Evolutionary conservation across 179 eudicot species (phyloP), one percentile per base, ranked within the genome.

Genomic region (Camellia oleifera): DNA sequence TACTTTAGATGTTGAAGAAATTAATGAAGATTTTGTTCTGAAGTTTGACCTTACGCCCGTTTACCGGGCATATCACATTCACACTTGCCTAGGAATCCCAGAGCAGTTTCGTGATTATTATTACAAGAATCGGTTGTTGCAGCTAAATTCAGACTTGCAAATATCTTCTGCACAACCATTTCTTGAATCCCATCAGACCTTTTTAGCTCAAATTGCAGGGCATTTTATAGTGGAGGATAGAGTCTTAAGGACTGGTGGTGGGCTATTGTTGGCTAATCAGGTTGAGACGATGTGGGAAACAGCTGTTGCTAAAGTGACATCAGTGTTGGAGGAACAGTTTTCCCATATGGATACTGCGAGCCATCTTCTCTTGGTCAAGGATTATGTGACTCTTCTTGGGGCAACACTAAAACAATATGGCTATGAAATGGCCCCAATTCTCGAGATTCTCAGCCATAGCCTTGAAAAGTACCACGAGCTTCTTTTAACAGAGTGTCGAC

Each of bases 281-380:
- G 91, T 95, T 45, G 98, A 92, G 84, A 91, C 92, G 12, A 93
- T 95, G 97, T 95, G 96, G 97, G 98, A 95, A 84, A 89, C 88
- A 5, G 95, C 94, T 78, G 91, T 89, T 32, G 77, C 89, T 56
- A 95, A 90, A 85, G 84, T 91, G 80, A 89, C 88, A 6, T 79
- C 89, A 3, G 82, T 92, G 61, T 86, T 88, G 84, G 95, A 92
- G 61, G 89, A 84, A 68, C 97, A 95, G 40, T 91, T 93, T 75
- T 77, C 93, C 8, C 83, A 62, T 18, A 92, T 91, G 91, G 86
- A 86, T 77, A 84, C 86, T 7, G 88, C 99, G 7, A 84, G 88
- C 72, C 93, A 91, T 84, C 92, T 95, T 75, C 92, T 93, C 78
- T 79, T 90, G 62, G 87, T 95, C 57, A 93, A 95, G 81, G 93